Conservation (phyloP, 1,284 basidiomycete species). For the Phylloporus sp. region DNA sequence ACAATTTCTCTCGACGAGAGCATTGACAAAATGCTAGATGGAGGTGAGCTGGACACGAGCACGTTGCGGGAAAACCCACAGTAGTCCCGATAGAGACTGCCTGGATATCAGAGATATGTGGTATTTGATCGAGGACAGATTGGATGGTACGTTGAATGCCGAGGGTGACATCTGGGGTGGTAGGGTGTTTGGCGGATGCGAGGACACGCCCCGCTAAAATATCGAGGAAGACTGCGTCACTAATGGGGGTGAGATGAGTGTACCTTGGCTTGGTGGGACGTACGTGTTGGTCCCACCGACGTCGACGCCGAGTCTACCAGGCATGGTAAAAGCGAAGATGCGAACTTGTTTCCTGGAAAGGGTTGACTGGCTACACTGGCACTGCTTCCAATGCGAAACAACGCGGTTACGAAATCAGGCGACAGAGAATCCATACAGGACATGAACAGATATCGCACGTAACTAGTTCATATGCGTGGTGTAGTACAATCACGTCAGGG, state of each 20-base stretch:
- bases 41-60: background rate
- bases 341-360: constrained; percentile 23
- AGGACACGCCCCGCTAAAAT: constrained; percentile 27
- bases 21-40: constrained; percentile 52
- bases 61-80: constrained; percentile 19
- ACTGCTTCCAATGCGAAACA: too few species aligned
- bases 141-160: constrained; percentile 42
- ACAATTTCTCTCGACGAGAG: constrained; percentile 53
- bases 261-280: constrained; percentile 1
- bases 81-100: constrained; percentile 44
- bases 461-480: too few species aligned
- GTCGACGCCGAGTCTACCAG: constrained; percentile 38
- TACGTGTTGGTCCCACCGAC: constrained; percentile 45
- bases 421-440: too few species aligned
- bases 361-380: too few species aligned
- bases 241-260: constrained; percentile 12
- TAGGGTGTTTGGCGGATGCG: constrained; percentile 41
- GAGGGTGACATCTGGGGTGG: constrained; percentile 39
- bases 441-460: too few species aligned
- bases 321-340: constrained; percentile 15
- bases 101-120: constrained; percentile 30
- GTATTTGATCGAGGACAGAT: constrained; percentile 30
- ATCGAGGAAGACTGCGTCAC: constrained; percentile 42
- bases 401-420: too few species aligned
- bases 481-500: too few species aligned